Evolutionary conservation across 2,329 filamentous ascomycete genomes (phyloP), one percentile per base, ranked within the genome.

Genomic region (Chaetomium sp.): DNA sequence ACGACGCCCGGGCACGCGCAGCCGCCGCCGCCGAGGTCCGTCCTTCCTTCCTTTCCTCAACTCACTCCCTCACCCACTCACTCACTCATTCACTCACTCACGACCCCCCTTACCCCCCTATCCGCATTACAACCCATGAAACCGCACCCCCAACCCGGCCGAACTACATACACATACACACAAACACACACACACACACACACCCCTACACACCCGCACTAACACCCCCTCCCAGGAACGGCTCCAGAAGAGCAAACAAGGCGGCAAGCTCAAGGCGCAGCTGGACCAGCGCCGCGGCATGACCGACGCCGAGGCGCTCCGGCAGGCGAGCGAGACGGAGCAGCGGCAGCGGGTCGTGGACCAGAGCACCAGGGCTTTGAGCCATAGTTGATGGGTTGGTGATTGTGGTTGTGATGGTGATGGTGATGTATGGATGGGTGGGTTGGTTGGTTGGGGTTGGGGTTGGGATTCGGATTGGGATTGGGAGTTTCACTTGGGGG

Each of bases 21-120:
- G 92, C 92, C 0, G 85, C 87, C 69, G 93, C 93, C 60, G 93
- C 93, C 66, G 91, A 96, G 88, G 93, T 96, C 76, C 74, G 87
- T 80, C n/a, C 19, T 27, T 6, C 29, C 16, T 23, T 35, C 5
- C 50, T 31, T 31, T 4, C 3, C 50, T 27, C 7, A 31, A 7
- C n/a, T 12, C 56, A 59, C n/a, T 21, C 16, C 19, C 38, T 13
- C 3, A 31, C 16, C 19, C 35, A 27, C n/a, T 3, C 56, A 58
- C 19, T 21, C 13, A 16, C 38, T 19, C 7, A 31, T 16, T 21
- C 38, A 16, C n/a, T 16, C 31, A n/a, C 8, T 31, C 31, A 16
- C 21, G 23, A 31, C 16, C 12, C 55, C 12, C 21, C n/a, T 29
- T 35, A 3, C 9, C 25, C 49, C 49, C 25, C 25, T 29, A 1